Conservation (phyloP, 148 eudicot species). For the Limonium bicolor region DNA sequence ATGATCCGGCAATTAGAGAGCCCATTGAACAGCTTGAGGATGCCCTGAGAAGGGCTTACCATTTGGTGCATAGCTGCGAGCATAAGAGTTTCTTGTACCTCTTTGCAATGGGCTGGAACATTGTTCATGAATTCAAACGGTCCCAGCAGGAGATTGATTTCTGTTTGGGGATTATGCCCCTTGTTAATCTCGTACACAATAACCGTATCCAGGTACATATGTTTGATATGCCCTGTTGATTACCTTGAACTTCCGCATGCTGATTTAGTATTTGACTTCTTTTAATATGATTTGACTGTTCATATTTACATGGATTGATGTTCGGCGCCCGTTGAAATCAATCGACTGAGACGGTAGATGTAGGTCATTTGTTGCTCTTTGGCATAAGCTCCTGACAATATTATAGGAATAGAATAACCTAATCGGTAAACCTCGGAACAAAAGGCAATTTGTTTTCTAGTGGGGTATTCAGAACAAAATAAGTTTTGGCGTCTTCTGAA, state of each 20-base stretch:
- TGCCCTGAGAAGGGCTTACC: constrained; percentile 18
- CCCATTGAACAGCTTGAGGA: constrained; percentile 22
- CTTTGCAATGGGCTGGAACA: constrained; percentile 28
- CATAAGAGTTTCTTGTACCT: constrained; percentile 18
- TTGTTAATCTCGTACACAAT: constrained; percentile 16
- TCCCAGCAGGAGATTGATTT: constrained; percentile 23
- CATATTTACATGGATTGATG: too few relatives aligned
- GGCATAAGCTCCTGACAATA: too few relatives aligned
- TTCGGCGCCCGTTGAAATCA: too few relatives aligned
- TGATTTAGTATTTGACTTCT: neutral
- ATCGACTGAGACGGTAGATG: too few relatives aligned
- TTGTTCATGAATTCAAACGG: constrained; percentile 16
- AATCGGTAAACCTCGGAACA: too few relatives aligned
- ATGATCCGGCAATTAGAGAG: constrained; percentile 17
- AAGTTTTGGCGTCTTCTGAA: too few relatives aligned
- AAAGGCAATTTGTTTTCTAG: too few relatives aligned
- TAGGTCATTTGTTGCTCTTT: too few relatives aligned
- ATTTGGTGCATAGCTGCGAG: constrained; percentile 14
- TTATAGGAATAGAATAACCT: too few relatives aligned
- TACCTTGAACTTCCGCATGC: constrained; percentile 8
- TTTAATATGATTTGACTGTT: neutral
- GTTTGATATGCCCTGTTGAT: neutral
- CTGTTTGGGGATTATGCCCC: constrained; percentile 17
- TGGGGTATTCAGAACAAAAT: too few relatives aligned
- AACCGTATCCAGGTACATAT: constrained; percentile 12